A percentile compares a stretch with the other conserved stretches of the same genome.
phyloP scores from a whole-genome alignment of 164 flowering plant species.

The Tetrastigma voinierianum region DNA sequence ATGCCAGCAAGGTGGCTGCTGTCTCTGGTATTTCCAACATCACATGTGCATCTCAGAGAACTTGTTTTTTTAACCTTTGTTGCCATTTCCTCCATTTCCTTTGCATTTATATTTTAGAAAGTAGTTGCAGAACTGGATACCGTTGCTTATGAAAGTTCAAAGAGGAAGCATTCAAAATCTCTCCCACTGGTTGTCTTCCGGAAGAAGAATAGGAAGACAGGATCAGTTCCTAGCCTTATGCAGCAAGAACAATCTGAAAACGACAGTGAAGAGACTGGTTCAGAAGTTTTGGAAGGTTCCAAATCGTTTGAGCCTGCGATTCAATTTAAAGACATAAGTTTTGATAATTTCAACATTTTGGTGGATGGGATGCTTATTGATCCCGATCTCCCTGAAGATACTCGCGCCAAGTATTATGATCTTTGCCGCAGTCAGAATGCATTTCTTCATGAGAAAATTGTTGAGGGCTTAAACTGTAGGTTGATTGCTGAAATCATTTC shows the following conservation, averaged over 20 bases:
- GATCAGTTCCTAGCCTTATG: slow-evolving; percentile 4
- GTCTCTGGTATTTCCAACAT: slow-evolving; percentile 1
- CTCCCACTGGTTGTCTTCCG: slow-evolving; percentile 18
- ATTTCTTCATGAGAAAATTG: slow-evolving; percentile 38
- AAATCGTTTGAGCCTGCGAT: slow-evolving; percentile 15
- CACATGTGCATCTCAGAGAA: neutral
- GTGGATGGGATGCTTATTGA: slow-evolving; percentile 34
- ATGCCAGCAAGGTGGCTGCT: slow-evolving; percentile 27
- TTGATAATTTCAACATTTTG: slow-evolving; percentile 30
- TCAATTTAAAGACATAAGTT: slow-evolving; percentile 28
- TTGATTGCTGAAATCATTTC: slow-evolving; percentile 34
- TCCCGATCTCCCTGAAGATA: slow-evolving; percentile 31
- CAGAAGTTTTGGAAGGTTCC: slow-evolving; percentile 30
- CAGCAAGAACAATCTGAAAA: slow-evolving; percentile 32
- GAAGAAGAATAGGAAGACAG: slow-evolving; percentile 10
- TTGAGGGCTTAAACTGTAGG: slow-evolving; percentile 26
- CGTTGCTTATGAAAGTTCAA: neutral
- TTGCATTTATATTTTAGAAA: neutral
- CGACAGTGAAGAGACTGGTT: slow-evolving; percentile 27
- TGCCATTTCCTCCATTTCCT: neutral
- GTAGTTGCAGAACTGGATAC: slow-evolving; percentile 4
- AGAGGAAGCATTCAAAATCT: slow-evolving; percentile 25
- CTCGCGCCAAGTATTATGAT: slow-evolving; percentile 31
- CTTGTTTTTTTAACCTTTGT: neutral
- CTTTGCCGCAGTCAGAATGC: slow-evolving; percentile 40